Base-by-base conservation (phyloP, 2,329 filamentous ascomycete genomes). In the Atkinsonella hypoxylon region DNA sequence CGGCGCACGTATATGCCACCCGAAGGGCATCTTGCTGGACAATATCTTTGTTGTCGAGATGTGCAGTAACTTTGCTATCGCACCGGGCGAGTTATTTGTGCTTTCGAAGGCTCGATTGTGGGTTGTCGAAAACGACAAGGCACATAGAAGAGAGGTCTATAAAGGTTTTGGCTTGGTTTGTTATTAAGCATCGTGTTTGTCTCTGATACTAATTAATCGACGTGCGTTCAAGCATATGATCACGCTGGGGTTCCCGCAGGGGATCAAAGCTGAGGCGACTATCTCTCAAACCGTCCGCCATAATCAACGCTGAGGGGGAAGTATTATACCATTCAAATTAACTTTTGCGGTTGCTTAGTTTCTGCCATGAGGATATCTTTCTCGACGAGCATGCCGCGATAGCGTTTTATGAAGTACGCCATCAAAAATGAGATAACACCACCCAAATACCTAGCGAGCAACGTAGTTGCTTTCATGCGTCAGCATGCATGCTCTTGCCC, bases 1-100 rank as follows among this genome's bases (percentile, higher is more conserved):
- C 51, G 74, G 73, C 7, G 66, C 76, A 3, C 68, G 74, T 49
- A 69, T 77, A 0, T 77, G 69, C 67, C 72, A 73, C 49, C 56
- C 65, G 0, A 65, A 64, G 2, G 73, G 73, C 17, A 68, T 67
- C 49, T 64, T 76, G 1, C 67, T 77, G n/a, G 74, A 74, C 1
- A 83, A 82, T 64, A 75, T 83, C 17, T 73, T 48, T 32, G 45
- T 54, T 8, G 55, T 50, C 31, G 53, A 55, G 36, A 46, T 26
- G 20, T 52, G 53, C 51, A 56, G 52, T 38, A 56, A 57, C 42
- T 50, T 57, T 42, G 52, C 54, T 2, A 56, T 56, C 48, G 52
- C 50, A n/a, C 55, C 54, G 4, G 54, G 54, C 6, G 53, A 54
- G 36, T 48, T 56, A 7, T 56, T 56, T 46, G 46, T 57, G 4